Conservation (phyloP, 1,139 yeast species). For the Lodderomyces beijingensis region DNA sequence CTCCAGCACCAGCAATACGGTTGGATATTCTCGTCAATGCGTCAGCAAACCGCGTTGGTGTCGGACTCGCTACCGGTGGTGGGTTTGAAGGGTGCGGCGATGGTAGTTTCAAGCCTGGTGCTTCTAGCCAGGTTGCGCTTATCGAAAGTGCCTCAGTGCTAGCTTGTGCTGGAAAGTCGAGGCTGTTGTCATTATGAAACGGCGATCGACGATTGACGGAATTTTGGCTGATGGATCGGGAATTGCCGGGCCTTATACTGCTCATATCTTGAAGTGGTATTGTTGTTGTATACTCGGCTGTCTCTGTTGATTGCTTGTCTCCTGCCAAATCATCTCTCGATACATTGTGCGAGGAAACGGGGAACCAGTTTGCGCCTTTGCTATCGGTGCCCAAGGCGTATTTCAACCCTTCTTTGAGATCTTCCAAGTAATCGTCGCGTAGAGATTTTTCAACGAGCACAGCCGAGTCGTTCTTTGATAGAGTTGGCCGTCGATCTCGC, state of each 20-base stretch:
- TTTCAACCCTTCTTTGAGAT: constrained; percentile 33
- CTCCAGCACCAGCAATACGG: constrained; percentile 39
- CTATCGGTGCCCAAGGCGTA: constrained; percentile 34
- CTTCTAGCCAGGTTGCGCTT: constrained; percentile 11
- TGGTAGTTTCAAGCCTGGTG: constrained; percentile 10
- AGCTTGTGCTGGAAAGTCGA: background rate
- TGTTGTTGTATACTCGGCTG: constrained; percentile 16
- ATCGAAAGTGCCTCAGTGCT: constrained; percentile 1
- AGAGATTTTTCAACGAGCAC: constrained; percentile 5
- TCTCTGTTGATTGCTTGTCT: constrained; percentile 1
- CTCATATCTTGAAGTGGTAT: constrained; percentile 17
- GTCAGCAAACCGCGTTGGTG: constrained; percentile 21
- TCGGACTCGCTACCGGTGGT: constrained; percentile 11
- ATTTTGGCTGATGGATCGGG: constrained; percentile 1
- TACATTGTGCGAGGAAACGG: constrained; percentile 13
- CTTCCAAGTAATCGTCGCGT: constrained; percentile 28
- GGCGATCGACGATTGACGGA: constrained; percentile 5
- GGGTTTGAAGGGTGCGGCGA: constrained; percentile 5
- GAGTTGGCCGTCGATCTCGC: too few species aligned
- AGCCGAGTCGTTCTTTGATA: constrained; percentile 6
- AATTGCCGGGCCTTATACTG: constrained; percentile 2
- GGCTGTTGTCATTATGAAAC: too few species aligned
- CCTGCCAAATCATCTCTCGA: constrained; percentile 2
- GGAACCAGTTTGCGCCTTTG: constrained; percentile 30
- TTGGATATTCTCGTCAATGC: constrained; percentile 35